Evolutionary conservation across 768 basidiomycete species (phyloP).

Genomic region (Auricularia heimuer): DNA sequence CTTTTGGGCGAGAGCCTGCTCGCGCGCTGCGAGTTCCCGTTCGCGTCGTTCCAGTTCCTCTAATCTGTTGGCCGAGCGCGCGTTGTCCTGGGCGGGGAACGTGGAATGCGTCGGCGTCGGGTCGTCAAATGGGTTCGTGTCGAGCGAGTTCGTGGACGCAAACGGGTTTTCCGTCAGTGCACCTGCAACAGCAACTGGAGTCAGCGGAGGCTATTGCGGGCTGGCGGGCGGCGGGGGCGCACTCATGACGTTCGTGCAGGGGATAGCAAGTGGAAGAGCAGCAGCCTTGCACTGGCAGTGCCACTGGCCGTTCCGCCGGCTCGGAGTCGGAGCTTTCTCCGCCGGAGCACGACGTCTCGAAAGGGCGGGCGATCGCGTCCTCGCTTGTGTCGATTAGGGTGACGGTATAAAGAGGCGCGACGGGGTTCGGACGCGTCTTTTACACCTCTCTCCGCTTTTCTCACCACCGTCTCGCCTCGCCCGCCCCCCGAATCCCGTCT

Average conservation of each 20-base stretch:
- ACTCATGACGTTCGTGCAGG: not conserved
- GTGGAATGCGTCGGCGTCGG: constrained; percentile 36
- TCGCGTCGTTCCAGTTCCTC: constrained; percentile 73
- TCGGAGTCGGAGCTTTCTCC: not conserved
- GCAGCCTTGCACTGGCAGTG: not conserved
- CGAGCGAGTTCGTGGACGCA: constrained; percentile 74
- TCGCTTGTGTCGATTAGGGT: too few relatives aligned
- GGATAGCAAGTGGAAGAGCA: not conserved
- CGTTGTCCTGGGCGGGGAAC: constrained; percentile 26
- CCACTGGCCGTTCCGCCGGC: not conserved
- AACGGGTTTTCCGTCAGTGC: constrained; percentile 57
- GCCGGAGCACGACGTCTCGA: too few relatives aligned
- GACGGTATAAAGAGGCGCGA: too few relatives aligned
- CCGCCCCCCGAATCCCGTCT: constrained; percentile 11
- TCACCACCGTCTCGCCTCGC: constrained; percentile 33
- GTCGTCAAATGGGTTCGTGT: constrained; percentile 87
- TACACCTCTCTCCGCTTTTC: constrained; percentile 20
- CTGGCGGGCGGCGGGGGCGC: not conserved
- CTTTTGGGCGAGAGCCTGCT: constrained; percentile 60
- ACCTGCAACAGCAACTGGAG: not conserved
- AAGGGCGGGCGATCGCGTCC: too few relatives aligned
- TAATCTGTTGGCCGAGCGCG: constrained; percentile 21
- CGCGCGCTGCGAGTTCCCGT: constrained; percentile 69
- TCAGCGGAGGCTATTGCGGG: not conserved
- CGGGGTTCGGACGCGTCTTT: constrained; percentile 13